Conservation (phyloP, 805 yeast species). For the Kodamaea laetipori region DNA sequence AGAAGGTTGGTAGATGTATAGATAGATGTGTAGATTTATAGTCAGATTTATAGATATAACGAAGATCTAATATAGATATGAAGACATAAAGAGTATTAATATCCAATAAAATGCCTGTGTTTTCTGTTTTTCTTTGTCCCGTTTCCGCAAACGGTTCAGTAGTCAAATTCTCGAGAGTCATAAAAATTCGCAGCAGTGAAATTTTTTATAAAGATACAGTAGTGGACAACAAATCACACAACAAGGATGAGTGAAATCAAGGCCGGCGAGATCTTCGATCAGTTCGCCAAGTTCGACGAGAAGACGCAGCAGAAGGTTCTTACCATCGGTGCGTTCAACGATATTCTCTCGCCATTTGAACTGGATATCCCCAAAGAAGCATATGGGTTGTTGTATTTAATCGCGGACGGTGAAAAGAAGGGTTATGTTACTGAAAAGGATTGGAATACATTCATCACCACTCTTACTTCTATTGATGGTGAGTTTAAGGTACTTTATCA, state of each 20-base stretch:
- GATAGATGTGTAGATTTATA: too few relatives aligned
- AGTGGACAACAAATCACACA: slow-evolving; percentile 6
- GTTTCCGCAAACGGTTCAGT: slow-evolving; percentile 10
- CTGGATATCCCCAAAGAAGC: slow-evolving; percentile 41
- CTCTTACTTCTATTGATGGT: slow-evolving; percentile 41
- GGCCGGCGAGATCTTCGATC: slow-evolving; percentile 33
- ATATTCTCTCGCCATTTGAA: slow-evolving; percentile 44
- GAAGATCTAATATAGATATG: too few relatives aligned
- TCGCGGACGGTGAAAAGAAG: slow-evolving; percentile 71
- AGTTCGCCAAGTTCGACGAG: slow-evolving; percentile 35
- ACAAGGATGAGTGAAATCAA: slow-evolving; percentile 20
- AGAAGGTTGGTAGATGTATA: too few relatives aligned
- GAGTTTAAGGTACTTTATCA: slow-evolving; percentile 56
- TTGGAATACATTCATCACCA: slow-evolving; percentile 70
- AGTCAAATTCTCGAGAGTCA: slow-evolving; percentile 1
- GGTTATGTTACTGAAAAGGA: slow-evolving; percentile 72
- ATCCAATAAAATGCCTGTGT: too few relatives aligned
- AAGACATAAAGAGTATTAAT: too few relatives aligned
- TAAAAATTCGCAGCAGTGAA: slow-evolving; percentile 7
- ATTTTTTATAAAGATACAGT: not conserved
- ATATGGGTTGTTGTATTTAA: slow-evolving; percentile 63
- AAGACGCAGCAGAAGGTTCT: slow-evolving; percentile 24
- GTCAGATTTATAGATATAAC: too few relatives aligned
- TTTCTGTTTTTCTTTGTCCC: not conserved
- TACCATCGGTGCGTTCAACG: slow-evolving; percentile 38